These are phyloP conservation scores for Takashimella koratensis DNA, from an alignment of 1,284 basidiomycete species.

Conservation along the genomic window DNA sequence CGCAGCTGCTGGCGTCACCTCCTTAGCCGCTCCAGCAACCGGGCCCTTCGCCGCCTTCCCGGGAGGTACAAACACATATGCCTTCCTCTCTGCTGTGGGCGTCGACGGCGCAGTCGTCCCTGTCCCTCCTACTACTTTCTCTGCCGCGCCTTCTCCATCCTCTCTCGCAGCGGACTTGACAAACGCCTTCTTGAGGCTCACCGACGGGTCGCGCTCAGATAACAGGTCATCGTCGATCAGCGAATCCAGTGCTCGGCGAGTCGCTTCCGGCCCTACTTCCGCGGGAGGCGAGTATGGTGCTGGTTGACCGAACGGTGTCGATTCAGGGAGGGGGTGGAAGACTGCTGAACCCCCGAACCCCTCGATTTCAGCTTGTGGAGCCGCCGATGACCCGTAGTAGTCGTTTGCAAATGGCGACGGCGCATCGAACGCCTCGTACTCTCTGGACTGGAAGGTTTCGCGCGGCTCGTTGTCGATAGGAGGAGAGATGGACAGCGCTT, in stretches of 20 bases:
- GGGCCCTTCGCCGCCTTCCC: conserved; percentile 15
- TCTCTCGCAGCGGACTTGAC: too few relatives aligned
- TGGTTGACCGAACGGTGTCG: background rate
- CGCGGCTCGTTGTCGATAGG: background rate
- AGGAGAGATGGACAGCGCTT: conserved; percentile 7
- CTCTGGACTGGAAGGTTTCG: background rate
- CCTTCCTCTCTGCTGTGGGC: conserved; percentile 13
- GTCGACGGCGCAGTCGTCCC: background rate
- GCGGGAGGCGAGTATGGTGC: background rate
- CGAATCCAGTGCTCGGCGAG: background rate
- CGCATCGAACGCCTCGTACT: background rate
- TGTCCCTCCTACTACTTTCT: background rate
- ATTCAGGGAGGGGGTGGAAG: background rate
- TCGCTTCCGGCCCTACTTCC: background rate
- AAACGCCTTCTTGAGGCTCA: conserved; percentile 44
- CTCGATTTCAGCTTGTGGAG: background rate
- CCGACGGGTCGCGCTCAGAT: conserved; percentile 38
- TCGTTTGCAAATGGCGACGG: background rate
- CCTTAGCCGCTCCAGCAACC: background rate
- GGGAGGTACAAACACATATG: conserved; percentile 32
- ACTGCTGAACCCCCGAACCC: background rate
- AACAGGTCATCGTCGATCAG: conserved; percentile 45
- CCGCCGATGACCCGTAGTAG: background rate
- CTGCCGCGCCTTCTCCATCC: background rate
- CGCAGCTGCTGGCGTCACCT: background rate